These are phyloP conservation scores for Dictyostelium purpureum DNA, from an alignment of 78 protist species.

Conservation along the genomic window DNA sequence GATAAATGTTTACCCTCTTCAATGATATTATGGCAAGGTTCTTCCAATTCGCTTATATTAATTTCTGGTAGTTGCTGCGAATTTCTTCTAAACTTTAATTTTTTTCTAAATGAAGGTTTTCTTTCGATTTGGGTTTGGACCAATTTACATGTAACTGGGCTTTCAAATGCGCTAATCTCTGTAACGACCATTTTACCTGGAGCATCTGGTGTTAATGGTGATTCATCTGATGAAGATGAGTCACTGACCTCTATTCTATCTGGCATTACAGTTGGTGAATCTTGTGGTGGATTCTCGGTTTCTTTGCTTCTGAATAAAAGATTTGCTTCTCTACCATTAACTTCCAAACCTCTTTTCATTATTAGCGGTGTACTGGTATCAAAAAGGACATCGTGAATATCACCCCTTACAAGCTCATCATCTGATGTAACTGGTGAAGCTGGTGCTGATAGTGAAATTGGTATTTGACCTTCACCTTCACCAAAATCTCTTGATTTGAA, in stretches of 20 bases:
- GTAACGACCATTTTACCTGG: background rate
- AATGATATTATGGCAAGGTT: background rate
- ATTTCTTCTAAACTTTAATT: background rate
- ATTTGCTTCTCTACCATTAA: constrained; percentile 6
- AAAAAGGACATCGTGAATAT: too few relatives aligned
- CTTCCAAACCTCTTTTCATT: too few relatives aligned
- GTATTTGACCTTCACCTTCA: background rate
- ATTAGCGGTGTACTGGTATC: too few relatives aligned
- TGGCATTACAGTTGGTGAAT: background rate
- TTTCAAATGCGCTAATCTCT: background rate
- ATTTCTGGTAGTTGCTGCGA: background rate
- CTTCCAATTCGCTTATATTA: too few relatives aligned
- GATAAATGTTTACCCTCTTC: constrained; percentile 12
- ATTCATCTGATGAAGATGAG: background rate
- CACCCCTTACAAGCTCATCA: too few relatives aligned
- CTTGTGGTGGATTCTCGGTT: background rate
- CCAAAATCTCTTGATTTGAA: background rate
- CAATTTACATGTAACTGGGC: background rate
- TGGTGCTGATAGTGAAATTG: too few relatives aligned
- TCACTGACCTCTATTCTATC: background rate
- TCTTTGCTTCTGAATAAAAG: constrained; percentile 11
- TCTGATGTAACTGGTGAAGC: background rate
- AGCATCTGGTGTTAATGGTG: background rate
- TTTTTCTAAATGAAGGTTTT: background rate
- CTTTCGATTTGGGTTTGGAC: background rate